Evolutionary conservation across 768 basidiomycete species (phyloP), one percentile per base, ranked within the genome.

Genomic region (Lentinula lateritia): DNA sequence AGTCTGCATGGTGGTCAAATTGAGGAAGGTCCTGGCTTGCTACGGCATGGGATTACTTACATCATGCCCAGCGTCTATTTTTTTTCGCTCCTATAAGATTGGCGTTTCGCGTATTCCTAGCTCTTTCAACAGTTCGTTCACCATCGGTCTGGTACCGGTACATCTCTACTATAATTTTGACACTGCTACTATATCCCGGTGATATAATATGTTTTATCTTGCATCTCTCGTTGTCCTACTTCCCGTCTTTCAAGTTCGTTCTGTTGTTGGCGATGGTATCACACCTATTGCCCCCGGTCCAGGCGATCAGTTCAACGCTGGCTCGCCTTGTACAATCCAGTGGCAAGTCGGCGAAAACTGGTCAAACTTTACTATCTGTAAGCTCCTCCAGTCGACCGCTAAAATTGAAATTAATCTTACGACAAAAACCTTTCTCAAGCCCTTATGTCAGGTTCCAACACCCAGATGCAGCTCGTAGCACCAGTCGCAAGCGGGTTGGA

Each of bases 1-100:
- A 38, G 88, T 75, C 73, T 93, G 91, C 91, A 94, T 93, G 64
- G 16, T 23, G 52, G 12, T 15, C 9, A 12, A 28, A 38, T 36
- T 9, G 32, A 32, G 28, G 12, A 28, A 28, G 28, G 28, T 3
- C 28, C 28, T 15, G 12, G 50, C 8, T 8, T 13, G 50, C 32
- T 35, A 12, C 34, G 2, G 28, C 50, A 36, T 35, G 53, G 9
- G n/a, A 54, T 20, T 28, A 18, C 46, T 48, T 48, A 48, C 46
- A 18, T 48, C 46, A 48, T 48, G 10, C 46, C 3, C 20, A 12
- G 46, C 46, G 46, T 20, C 18, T 48, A 48, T 20, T 1, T 48
- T 46, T n/a, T n/a, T 9, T 48, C 46, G 43, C 46, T 20, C 20
- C 46, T 20, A 48, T 48, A 48, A 48, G 23, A 45, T 8, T 39